phyloP scores from a whole-genome alignment of 495 filamentous ascomycete genomes.

The Talaromyces borbonicus region DNA sequence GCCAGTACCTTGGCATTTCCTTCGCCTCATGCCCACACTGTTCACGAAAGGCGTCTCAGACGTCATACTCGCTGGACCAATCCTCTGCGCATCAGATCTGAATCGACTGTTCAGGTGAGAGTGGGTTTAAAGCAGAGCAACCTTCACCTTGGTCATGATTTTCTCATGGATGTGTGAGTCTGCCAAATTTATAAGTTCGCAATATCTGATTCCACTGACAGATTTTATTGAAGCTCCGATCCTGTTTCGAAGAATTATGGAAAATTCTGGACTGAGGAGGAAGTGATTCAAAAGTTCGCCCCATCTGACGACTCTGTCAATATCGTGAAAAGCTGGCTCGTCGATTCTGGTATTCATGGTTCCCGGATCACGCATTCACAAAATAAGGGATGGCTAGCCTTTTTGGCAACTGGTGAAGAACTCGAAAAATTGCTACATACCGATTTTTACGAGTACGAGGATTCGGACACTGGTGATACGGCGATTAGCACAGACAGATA shows the following conservation, averaged over 20 bases:
- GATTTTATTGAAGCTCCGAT: constrained; percentile 26
- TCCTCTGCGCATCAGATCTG: constrained; percentile 17
- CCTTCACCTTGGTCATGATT: constrained; percentile 41
- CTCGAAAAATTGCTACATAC: constrained; percentile 47
- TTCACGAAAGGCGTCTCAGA: constrained; percentile 33
- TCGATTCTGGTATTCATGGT: constrained; percentile 34
- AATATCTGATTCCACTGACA: too few relatives aligned
- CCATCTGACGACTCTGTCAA: constrained; percentile 31
- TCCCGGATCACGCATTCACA: constrained; percentile 35
- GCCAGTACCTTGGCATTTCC: constrained; percentile 22
- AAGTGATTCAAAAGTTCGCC: constrained; percentile 44
- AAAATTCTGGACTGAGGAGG: constrained; percentile 37
- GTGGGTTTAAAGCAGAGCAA: constrained; percentile 48
- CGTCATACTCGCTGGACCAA: constrained; percentile 26
- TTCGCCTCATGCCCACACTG: constrained; percentile 17
- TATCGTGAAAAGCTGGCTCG: constrained; percentile 39
- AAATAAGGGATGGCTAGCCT: constrained; percentile 44
- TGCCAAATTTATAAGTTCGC: background rate
- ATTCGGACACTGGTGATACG: constrained; percentile 29
- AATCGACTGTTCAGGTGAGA: constrained; percentile 39
- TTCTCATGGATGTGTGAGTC: constrained; percentile 43
- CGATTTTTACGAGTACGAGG: constrained; percentile 47
- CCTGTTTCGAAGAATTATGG: constrained; percentile 43
- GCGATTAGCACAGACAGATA: constrained; percentile 26
- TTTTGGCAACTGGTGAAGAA: constrained; percentile 41